Percentiles rank a stretch among this genome's conserved stretches.
Evolutionary conservation across 495 filamentous ascomycete genomes (phyloP).

Genomic region (Podospora pseudocomata): DNA sequence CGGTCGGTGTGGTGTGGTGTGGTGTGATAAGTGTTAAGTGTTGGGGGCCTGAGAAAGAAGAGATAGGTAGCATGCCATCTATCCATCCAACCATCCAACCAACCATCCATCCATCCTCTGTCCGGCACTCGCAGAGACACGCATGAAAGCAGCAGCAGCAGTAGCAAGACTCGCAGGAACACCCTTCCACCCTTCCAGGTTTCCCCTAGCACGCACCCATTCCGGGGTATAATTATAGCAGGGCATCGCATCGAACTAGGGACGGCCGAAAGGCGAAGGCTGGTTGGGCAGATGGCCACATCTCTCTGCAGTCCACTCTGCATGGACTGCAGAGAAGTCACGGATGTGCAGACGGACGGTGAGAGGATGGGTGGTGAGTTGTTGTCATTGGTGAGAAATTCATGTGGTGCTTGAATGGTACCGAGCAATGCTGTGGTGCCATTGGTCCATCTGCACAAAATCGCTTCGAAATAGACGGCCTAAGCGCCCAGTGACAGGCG

Average conservation of each 20-base stretch:
- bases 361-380: conserved; percentile 19
- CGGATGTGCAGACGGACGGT: conserved; percentile 4
- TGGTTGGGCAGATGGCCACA: conserved; percentile 39
- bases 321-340: conserved; percentile 9
- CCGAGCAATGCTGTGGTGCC: conserved; percentile 11
- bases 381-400: conserved; percentile 32
- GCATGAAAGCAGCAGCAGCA: background rate
- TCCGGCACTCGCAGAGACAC: conserved; percentile 7
- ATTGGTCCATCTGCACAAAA: conserved; percentile 26
- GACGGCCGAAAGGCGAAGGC: conserved; percentile 35
- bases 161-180: background rate
- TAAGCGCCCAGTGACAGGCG: conserved; percentile 33
- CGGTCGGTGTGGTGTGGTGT: background rate
- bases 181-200: background rate
- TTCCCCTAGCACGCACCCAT: background rate
- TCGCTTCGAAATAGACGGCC: conserved; percentile 24
- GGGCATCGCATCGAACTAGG: conserved; percentile 29
- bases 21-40: background rate
- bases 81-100: no score
- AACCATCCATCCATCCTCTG: background rate
- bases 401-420: conserved; percentile 30
- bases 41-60: background rate
- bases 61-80: background rate
- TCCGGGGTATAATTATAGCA: conserved; percentile 40
- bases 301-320: background rate